phyloP scores from a whole-genome alignment of 169 alveolate species.

The Plasmodium yoelii region DNA sequence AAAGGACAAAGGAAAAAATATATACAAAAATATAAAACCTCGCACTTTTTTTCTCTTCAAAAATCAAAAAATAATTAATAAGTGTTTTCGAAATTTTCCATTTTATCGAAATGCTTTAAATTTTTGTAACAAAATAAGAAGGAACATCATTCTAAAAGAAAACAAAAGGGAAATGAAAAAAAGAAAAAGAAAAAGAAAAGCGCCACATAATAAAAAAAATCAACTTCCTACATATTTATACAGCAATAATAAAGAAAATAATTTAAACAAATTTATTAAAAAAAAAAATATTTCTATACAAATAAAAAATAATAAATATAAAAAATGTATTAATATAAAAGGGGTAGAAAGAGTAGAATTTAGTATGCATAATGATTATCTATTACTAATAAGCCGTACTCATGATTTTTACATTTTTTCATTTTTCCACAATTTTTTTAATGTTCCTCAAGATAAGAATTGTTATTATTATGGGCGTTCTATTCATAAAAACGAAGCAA shows the following conservation, averaged over 20 bases:
- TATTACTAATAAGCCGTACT: constrained; percentile 16
- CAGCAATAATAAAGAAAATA: constrained; percentile 37
- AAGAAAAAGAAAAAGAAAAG: neutral
- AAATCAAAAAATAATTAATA: constrained; percentile 8
- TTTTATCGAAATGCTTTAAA: neutral
- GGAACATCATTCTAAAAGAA: constrained; percentile 1
- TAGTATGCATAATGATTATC: constrained; percentile 64
- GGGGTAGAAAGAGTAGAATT: constrained; percentile 67
- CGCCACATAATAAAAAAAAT: neutral
- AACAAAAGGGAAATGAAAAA: neutral
- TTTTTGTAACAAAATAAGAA: constrained; percentile 16
- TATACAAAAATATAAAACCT: neutral
- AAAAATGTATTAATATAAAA: constrained; percentile 25
- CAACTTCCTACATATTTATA: constrained; percentile 28
- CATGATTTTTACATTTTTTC: constrained; percentile 71
- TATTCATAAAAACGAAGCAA: constrained; percentile 10
- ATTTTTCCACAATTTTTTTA: constrained; percentile 65
- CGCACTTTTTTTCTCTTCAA: constrained; percentile 19
- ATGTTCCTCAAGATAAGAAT: constrained; percentile 27
- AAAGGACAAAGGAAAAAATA: neutral
- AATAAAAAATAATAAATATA: constrained; percentile 24
- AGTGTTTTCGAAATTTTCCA: neutral
- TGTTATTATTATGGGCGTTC: constrained; percentile 59
- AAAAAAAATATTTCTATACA: constrained; percentile 14
- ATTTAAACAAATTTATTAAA: constrained; percentile 29